Conservation (phyloP, 345 rosid species). For the Eucalyptus lansdowneana region DNA sequence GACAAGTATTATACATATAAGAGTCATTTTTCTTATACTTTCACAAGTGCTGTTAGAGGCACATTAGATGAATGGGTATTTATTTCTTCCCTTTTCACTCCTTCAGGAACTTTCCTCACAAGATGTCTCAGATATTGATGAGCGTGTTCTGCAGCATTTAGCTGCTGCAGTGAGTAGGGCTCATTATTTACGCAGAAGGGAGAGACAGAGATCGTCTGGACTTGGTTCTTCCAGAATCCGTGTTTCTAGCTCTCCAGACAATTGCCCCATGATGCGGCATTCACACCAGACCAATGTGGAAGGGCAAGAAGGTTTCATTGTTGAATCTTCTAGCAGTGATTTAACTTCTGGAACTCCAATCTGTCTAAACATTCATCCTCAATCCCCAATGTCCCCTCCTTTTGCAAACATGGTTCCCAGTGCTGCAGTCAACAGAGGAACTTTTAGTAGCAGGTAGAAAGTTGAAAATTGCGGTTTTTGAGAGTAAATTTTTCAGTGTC, state of each 20-base stretch:
- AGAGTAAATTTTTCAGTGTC: not conserved
- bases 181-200: constrained; percentile 42
- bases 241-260: constrained; percentile 11
- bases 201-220: constrained; percentile 27
- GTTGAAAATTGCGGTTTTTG: not conserved
- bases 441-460: not conserved
- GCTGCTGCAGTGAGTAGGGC: constrained; percentile 45
- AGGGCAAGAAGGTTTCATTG: constrained; percentile 4
- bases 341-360: constrained; percentile 8
- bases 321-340: constrained; percentile 11
- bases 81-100: not conserved
- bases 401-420: constrained; percentile 1
- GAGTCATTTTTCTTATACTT: not conserved
- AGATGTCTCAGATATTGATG: constrained; percentile 50
- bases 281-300: not conserved
- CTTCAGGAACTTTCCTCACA: constrained; percentile 41
- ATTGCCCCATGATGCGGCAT: not conserved
- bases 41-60: not conserved
- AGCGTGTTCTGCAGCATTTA: constrained; percentile 49
- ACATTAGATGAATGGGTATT: not conserved
- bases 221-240: constrained; percentile 17
- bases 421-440: constrained; percentile 12
- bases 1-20: constrained; percentile 30
- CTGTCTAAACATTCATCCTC: not conserved
- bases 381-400: constrained; percentile 12